Conservation (phyloP, 306 rosid genomes). For the Vachellia collinsii region DNA sequence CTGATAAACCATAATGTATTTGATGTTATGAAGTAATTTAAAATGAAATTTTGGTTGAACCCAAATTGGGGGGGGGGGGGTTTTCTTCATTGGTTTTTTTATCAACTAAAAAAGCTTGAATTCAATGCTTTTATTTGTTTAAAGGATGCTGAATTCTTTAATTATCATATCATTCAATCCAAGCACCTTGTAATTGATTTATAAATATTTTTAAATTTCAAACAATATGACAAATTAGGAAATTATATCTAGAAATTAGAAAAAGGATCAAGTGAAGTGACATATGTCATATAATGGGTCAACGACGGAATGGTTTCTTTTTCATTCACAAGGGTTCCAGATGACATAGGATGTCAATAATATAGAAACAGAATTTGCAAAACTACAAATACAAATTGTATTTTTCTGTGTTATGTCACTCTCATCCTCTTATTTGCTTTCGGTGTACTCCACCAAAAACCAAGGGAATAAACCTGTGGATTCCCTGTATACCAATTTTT, state of each 20-base stretch:
- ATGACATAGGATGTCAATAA: background rate
- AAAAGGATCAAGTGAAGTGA: conserved; percentile 37
- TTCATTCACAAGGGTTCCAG: conserved; percentile 11
- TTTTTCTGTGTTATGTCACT: conserved; percentile 25
- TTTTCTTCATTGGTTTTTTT: background rate
- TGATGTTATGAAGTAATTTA: background rate
- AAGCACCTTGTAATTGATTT: too few species aligned
- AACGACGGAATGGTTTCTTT: conserved; percentile 2
- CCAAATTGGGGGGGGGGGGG: background rate
- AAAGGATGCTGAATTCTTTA: too few species aligned
- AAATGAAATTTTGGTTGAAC: background rate
- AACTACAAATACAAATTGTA: background rate
- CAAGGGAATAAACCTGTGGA: conserved; percentile 46
- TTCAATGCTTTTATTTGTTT: too few species aligned
- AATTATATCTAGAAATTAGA: background rate
- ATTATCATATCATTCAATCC: background rate
- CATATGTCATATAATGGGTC: conserved; percentile 26
- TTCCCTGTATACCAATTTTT: conserved; percentile 33
- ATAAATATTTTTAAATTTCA: too few species aligned
- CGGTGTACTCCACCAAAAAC: background rate
- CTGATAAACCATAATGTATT: background rate
- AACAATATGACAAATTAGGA: background rate
- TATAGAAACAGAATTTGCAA: background rate
- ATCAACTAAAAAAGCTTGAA: too few species aligned
- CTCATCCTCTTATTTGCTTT: background rate